phyloP scores from a whole-genome alignment of 441 rosid genomes.

The Daphne laureola region DNA sequence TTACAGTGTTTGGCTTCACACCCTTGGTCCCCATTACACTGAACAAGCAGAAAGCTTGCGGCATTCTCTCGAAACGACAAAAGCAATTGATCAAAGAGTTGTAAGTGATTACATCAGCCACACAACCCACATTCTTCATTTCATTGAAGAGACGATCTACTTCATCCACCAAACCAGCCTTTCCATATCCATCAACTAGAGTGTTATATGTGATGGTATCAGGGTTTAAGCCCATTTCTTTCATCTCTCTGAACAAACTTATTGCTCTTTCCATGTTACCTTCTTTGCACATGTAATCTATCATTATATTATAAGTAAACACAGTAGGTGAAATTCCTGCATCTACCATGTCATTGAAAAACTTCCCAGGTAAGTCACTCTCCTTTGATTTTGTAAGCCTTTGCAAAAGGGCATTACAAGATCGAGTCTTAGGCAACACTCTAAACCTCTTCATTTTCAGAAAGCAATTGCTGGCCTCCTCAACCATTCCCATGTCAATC shows the following conservation, averaged over 20 bases:
- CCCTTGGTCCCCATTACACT: constrained; percentile 44
- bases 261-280: constrained; percentile 44
- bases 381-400: constrained; percentile 36
- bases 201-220: constrained; percentile 71
- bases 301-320: constrained; percentile 65
- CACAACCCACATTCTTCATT: constrained; percentile 44
- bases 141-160: constrained; percentile 36
- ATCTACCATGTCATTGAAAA: constrained; percentile 46
- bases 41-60: constrained; percentile 39
- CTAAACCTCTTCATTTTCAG: constrained; percentile 43
- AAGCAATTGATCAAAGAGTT: constrained; percentile 60
- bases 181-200: constrained; percentile 67
- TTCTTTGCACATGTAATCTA: constrained; percentile 59
- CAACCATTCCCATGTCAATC: constrained; percentile 56
- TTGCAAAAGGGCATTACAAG: constrained; percentile 61
- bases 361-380: constrained; percentile 25
- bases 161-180: constrained; percentile 48
- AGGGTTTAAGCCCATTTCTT: constrained; percentile 41
- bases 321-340: constrained; percentile 49
- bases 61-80: constrained; percentile 39
- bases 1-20: constrained; percentile 54
- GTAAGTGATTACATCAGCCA: constrained; percentile 59
- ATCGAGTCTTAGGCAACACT: constrained; percentile 57
- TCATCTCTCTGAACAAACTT: constrained; percentile 48
- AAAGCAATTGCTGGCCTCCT: constrained; percentile 51